Conservation (phyloP, 768 basidiomycete genomes). For the Cystofilobasidium capitatum region DNA sequence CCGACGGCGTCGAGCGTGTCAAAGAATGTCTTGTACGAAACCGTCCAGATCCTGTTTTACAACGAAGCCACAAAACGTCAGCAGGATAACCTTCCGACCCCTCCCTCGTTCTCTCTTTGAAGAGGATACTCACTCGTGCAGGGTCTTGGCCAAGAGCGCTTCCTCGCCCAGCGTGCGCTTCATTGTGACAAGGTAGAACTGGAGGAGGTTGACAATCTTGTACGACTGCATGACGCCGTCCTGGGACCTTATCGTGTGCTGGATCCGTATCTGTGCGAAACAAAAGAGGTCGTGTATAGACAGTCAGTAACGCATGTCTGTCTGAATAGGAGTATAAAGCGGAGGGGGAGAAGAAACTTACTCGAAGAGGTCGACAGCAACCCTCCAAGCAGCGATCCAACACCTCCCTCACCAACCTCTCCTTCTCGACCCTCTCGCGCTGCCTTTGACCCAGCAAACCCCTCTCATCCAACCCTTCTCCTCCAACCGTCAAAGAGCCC, state of each 20-base stretch:
- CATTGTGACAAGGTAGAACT: slow-evolving; percentile 92
- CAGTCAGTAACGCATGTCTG: background rate
- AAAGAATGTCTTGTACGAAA: slow-evolving; percentile 75
- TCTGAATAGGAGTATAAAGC: too few relatives aligned
- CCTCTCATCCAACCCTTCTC: too few relatives aligned
- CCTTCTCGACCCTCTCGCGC: slow-evolving; percentile 51
- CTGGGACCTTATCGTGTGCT: slow-evolving; percentile 84
- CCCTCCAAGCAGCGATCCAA: slow-evolving; percentile 75
- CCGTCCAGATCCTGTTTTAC: slow-evolving; percentile 57
- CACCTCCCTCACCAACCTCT: slow-evolving; percentile 67
- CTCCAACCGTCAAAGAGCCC: background rate
- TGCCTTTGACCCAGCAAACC: slow-evolving; percentile 10
- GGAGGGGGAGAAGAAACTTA: slow-evolving; percentile 34
- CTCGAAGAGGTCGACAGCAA: slow-evolving; percentile 79
- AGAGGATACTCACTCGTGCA: slow-evolving; percentile 85
- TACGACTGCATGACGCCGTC: slow-evolving; percentile 87
- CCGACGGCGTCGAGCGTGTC: slow-evolving; percentile 79
- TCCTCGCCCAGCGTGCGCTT: slow-evolving; percentile 77
- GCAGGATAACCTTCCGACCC: background rate
- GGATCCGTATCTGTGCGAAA: slow-evolving; percentile 61
- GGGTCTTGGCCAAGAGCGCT: slow-evolving; percentile 61
- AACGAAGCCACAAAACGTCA: background rate
- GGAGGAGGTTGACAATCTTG: slow-evolving; percentile 86
- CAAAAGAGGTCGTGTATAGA: background rate
- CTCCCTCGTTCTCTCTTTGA: background rate